Base-by-base conservation (phyloP, 768 basidiomycete species). In the Calvatia gigantea region DNA sequence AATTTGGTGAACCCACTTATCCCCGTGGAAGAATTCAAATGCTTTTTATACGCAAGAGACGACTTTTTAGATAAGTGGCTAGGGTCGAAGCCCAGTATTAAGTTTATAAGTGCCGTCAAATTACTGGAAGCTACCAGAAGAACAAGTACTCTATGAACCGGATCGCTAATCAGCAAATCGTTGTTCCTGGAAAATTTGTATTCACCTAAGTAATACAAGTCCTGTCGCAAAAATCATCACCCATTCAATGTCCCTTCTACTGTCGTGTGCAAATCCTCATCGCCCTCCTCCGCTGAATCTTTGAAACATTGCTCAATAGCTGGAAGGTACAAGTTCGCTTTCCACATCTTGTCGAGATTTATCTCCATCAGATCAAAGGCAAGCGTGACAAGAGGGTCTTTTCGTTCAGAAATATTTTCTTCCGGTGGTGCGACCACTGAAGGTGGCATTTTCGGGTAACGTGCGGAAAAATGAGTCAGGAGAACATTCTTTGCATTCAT, bases 401-500 rank as follows among this genome's bases (percentile, higher is more conserved):
- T 41, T 9, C 51, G 35, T 38, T 51, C 58, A 45, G 55, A 31
- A 41, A 33, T 59, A 35, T 44, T 57, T 47, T 44, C 65, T 33
- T 56, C 59, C 7, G 54, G 54, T 31, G 15, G 37, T 6, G 27
- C 39, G 12, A 72, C 65, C 9, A 76, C 69, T 3, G 79, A 72
- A 23, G 81, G 82, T 2, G 92, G 92, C 66, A 95, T 75, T 62
- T 90, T 93, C 15, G 95, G 93, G 69, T 96, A 95, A 27, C 94
- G 86, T 37, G 91, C 91, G 8, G 94, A 97, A 72, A 98, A 98
- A 68, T 98, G 95, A 0, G 94, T 98, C 19, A 98, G 80, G n/a
- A 98, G 81, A 38, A 92, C 78, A 59, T 92, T 85, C 51, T 84
- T 73, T 1, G 94, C 94, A 8, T 81, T 76, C 94, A 96, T 96